A percentile compares a stretch with the other conserved stretches of the same genome.
These are phyloP conservation scores for Combretum micranthum DNA, from an alignment of 345 rosid species.

Conservation along the genomic window DNA sequence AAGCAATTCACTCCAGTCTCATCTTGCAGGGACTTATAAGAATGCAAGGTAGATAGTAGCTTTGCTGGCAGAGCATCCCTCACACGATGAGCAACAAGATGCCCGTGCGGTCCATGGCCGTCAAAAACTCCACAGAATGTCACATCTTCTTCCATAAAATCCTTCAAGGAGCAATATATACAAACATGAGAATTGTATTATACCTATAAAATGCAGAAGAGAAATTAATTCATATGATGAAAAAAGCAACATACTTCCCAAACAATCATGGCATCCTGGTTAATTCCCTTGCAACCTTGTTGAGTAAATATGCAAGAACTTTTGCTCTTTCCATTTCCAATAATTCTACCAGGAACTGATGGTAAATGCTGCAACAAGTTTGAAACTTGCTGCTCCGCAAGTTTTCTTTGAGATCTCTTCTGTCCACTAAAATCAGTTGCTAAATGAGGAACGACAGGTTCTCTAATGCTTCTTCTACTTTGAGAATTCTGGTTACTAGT, in stretches of 20 bases:
- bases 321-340: slow-evolving; percentile 59
- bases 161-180: slow-evolving; percentile 72
- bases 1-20: slow-evolving; percentile 7
- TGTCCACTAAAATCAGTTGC: no score
- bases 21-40: slow-evolving; percentile 37
- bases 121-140: slow-evolving; percentile 94
- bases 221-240: slow-evolving; percentile 11
- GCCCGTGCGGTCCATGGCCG: slow-evolving; percentile 97
- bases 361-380: slow-evolving; percentile 43
- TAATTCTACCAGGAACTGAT: slow-evolving; percentile 53
- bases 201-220: no score
- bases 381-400: slow-evolving; percentile 33
- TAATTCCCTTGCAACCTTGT: slow-evolving; percentile 85
- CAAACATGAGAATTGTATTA: no score
- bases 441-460: slow-evolving; percentile 27
- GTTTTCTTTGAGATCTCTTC: no score
- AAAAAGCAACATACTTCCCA: slow-evolving; percentile 65
- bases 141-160: slow-evolving; percentile 20
- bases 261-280: slow-evolving; percentile 87
- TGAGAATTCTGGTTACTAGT: slow-evolving; percentile 62
- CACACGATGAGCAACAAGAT: slow-evolving; percentile 91
- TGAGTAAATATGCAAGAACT: slow-evolving; percentile 77
- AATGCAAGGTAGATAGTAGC: slow-evolving; percentile 70
- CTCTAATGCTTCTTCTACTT: slow-evolving; percentile 61
- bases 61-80: slow-evolving; percentile 87